Conservation (phyloP, 2,329 filamentous ascomycete species). For the Rachicladosporium sp. region DNA sequence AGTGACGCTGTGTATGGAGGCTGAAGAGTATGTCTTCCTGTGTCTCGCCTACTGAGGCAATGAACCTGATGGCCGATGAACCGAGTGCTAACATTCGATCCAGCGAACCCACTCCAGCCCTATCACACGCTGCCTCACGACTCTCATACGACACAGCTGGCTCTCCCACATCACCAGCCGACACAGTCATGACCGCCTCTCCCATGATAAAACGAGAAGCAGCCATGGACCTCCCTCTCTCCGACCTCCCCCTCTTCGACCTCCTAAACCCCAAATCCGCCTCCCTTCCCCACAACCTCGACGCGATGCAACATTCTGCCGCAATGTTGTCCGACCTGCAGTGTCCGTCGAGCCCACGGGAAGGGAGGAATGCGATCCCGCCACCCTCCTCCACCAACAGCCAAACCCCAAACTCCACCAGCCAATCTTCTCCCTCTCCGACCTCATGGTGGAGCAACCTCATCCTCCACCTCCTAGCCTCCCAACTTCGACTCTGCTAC, state of each 20-base stretch:
- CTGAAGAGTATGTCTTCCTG: too few relatives aligned
- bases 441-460: slow-evolving; percentile 16
- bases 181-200: slow-evolving; percentile 12
- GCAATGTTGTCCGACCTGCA: slow-evolving; percentile 99
- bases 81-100: too few relatives aligned
- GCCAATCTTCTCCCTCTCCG: slow-evolving; percentile 9
- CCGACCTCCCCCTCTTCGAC: slow-evolving; percentile 15
- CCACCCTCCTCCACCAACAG: slow-evolving; percentile 4
- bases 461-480: slow-evolving; percentile 20
- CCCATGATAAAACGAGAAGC: slow-evolving; percentile 22
- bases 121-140: slow-evolving; percentile 18
- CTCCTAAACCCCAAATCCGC: slow-evolving; percentile 13
- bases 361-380: slow-evolving; percentile 13
- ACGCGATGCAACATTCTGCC: slow-evolving; percentile 98
- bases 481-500: slow-evolving; percentile 22
- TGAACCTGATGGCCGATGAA: too few relatives aligned
- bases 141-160: slow-evolving; percentile 14
- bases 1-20: slow-evolving; percentile 18
- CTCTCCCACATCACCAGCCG: slow-evolving; percentile 16
- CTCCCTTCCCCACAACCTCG: slow-evolving; percentile 11
- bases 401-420: slow-evolving; percentile 7
- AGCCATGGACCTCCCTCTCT: slow-evolving; percentile 12
- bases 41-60: too few relatives aligned
- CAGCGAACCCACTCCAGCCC: slow-evolving; percentile 14
- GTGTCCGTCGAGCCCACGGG: slow-evolving; percentile 66